Evolutionary conservation across 2,329 filamentous ascomycete species (phyloP), one percentile per base, ranked within the genome.

Genomic region (Botryotinia convoluta): DNA sequence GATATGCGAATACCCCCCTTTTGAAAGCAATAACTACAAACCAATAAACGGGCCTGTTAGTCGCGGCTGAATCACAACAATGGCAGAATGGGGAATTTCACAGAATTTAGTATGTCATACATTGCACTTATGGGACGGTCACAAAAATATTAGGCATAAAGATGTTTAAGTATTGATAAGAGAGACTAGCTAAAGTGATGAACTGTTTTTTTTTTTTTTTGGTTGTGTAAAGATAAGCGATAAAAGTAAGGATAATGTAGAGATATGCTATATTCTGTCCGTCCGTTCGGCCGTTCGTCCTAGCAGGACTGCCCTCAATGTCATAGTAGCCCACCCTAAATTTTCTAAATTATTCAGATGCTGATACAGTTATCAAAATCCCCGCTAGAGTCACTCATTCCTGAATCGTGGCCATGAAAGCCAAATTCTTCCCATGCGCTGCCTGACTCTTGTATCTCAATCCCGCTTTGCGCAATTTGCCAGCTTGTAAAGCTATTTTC

Each of bases 231-330:
- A n/a, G 16, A 54, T 54, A 54, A 29, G 51, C 51, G 51, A 54
- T 6, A 14, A 6, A 54, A 54, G 29, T 29, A 29, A 29, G 48
- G n/a, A 54, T 12, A 4, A 29, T n/a, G 5, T n/a, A 6, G 14
- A n/a, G 51, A 18, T 4, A 57, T 18, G 7, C 14, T 18, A 57
- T 32, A 7, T 16, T 18, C 3, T 9, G 3, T 29, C 51, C n/a
- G 0, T 3, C n/a, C n/a, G n/a, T 51, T 8, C 22, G 3, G 29
- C n/a, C 4, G 51, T 18, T 6, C 0, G 16, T 54, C 0, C 14
- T 18, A 18, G 1, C n/a, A 57, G n/a, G 8, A 6, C n/a, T 32
- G 7, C 1, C 0, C 14, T 8, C 14, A 29, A 29, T 57, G 3
- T 3, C 51, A 18, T 29, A 29, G 6, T 29, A 29, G 16, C 3